A percentile compares a stretch with the other conserved stretches of the same genome.
Evolutionary conservation across 257 asterid species (phyloP).

Genomic region (Solanum megistacrolobum): DNA sequence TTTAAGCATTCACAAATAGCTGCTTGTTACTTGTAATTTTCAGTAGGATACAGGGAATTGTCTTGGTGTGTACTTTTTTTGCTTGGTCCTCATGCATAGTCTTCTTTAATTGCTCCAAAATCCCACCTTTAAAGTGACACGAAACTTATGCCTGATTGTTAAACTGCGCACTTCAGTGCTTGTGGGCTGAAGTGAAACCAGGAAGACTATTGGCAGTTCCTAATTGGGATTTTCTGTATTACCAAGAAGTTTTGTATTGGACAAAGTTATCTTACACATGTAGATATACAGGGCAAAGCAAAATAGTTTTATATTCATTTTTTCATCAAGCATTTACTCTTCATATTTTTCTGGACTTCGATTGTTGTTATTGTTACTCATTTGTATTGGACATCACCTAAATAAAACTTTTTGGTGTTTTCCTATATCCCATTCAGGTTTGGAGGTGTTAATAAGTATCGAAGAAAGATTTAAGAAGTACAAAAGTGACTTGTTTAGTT

Average conservation of each 20-base stretch:
- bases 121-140: not conserved
- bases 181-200: not conserved
- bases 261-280: not conserved
- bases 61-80: not conserved
- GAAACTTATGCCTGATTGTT: not conserved
- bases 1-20: not conserved
- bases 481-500: conserved; percentile 64
- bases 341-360: not conserved
- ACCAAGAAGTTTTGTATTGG: not conserved
- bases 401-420: not conserved
- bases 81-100: not conserved
- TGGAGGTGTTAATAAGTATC: conserved; percentile 42
- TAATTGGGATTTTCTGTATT: not conserved
- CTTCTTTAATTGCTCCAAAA: not conserved
- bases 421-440: conserved; percentile 34
- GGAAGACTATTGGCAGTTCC: not conserved
- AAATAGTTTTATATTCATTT: not conserved
- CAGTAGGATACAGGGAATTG: not conserved
- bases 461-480: conserved; percentile 60
- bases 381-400: not conserved
- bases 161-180: not conserved
- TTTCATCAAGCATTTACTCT: not conserved
- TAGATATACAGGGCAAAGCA: not conserved
- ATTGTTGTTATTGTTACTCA: not conserved
- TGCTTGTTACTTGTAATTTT: not conserved